A percentile compares a stretch with the other conserved stretches of the same genome.
These are phyloP conservation scores for Apiospora arundinis DNA, from an alignment of 2,329 filamentous ascomycete genomes.

Conservation along the genomic window DNA sequence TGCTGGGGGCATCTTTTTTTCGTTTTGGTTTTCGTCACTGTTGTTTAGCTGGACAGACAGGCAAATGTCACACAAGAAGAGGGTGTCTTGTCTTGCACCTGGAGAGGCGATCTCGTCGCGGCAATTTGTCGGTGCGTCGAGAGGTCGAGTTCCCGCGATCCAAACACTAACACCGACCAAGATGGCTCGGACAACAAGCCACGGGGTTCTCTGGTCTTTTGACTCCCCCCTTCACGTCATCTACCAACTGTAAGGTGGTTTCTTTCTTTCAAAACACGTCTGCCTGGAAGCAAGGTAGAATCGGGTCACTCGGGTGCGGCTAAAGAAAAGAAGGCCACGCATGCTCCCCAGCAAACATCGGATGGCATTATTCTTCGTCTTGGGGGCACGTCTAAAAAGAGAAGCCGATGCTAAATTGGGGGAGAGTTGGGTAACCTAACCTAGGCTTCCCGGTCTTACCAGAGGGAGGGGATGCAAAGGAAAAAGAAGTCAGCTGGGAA, in stretches of 20 bases:
- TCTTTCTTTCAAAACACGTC: background rate
- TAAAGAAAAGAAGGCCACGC: constrained; percentile 14
- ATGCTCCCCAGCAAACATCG: constrained; percentile 9
- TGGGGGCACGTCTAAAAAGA: constrained; percentile 1
- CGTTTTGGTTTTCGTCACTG: background rate
- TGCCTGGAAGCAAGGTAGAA: background rate
- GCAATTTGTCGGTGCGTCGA: background rate
- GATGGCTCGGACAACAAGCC: background rate
- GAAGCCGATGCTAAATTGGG: constrained; percentile 9
- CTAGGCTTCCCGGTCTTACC: constrained; percentile 14
- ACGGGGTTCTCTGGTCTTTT: background rate
- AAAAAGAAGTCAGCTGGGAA: background rate
- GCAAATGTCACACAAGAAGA: constrained; percentile 12
- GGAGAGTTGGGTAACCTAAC: constrained; percentile 18
- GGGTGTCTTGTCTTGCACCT: constrained; percentile 12
- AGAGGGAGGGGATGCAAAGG: background rate
- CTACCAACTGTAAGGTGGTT: background rate
- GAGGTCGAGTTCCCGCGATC: background rate
- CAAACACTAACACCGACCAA: background rate
- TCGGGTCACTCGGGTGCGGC: background rate
- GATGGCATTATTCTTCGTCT: constrained; percentile 11
- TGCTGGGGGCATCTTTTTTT: constrained; percentile 34
- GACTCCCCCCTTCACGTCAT: constrained; percentile 4
- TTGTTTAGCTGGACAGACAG: constrained; percentile 16
- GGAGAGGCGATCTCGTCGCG: background rate